Evolutionary conservation across 2,329 filamentous ascomycete genomes (phyloP).

Genomic region (Chrysosporium keratinophilum): DNA sequence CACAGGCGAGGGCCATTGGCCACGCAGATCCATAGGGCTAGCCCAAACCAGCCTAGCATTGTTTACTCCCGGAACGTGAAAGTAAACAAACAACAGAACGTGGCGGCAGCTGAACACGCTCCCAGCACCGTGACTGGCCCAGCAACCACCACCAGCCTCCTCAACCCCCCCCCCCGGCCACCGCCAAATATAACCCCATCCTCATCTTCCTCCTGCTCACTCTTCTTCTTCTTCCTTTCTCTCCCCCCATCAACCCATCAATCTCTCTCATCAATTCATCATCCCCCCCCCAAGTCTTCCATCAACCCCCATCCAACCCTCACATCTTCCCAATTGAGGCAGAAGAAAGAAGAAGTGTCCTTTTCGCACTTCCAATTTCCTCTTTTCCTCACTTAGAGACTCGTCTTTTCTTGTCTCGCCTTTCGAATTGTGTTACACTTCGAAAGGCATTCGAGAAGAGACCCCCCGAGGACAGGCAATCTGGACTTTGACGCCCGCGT

Average conservation of each 20-base stretch:
- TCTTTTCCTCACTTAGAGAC: conserved; percentile 24
- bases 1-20: background rate
- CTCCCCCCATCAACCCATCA: conserved; percentile 14
- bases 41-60: conserved; percentile 12
- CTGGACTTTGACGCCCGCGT: conserved; percentile 99
- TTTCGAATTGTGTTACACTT: conserved; percentile 40
- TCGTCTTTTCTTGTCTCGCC: conserved; percentile 41
- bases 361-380: background rate
- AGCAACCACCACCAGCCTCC: conserved; percentile 12
- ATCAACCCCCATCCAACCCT: conserved; percentile 15
- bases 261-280: too few relatives aligned
- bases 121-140: conserved; percentile 1
- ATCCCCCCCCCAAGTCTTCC: conserved; percentile 11
- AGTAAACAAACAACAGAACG: conserved; percentile 14
- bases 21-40: background rate
- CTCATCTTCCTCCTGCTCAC: background rate
- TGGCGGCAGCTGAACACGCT: background rate
- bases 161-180: conserved; percentile 19
- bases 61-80: conserved; percentile 5
- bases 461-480: conserved; percentile 73
- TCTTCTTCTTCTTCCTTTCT: conserved; percentile 19
- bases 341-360: conserved; percentile 7
- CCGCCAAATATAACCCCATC: conserved; percentile 12
- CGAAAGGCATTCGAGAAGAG: conserved; percentile 57
- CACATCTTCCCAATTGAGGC: conserved; percentile 8